A percentile compares a stretch with the other conserved stretches of the same genome.
phyloP scores from a whole-genome alignment of 2,329 filamentous ascomycete genomes.

The Pseudocercospora macadamiae region DNA sequence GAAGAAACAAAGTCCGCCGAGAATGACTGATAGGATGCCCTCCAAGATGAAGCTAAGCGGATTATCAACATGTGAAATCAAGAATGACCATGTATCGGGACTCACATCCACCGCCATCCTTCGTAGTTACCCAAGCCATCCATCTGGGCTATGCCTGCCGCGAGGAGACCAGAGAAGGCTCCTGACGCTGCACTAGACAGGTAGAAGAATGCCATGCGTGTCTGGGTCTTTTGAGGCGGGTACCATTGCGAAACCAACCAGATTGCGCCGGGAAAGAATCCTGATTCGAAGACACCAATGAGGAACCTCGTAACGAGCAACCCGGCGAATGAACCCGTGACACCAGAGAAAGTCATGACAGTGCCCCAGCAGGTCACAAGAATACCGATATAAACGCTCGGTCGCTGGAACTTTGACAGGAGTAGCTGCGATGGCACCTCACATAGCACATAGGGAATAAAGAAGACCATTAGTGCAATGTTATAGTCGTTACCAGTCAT shows the following conservation, averaged over 20 bases:
- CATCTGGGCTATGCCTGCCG: slow-evolving; percentile 39
- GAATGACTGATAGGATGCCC: slow-evolving; percentile 59
- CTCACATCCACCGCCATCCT: slow-evolving; percentile 50
- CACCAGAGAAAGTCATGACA: slow-evolving; percentile 48
- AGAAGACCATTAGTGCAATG: slow-evolving; percentile 57
- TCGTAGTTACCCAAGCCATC: slow-evolving; percentile 41
- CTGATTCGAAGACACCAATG: slow-evolving; percentile 71
- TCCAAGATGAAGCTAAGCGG: slow-evolving; percentile 46
- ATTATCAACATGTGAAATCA: neutral
- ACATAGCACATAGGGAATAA: slow-evolving; percentile 48
- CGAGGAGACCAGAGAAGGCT: slow-evolving; percentile 31
- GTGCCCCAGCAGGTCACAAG: slow-evolving; percentile 30
- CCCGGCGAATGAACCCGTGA: slow-evolving; percentile 72
- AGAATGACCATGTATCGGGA: slow-evolving; percentile 34
- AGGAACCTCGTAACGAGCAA: slow-evolving; percentile 81
- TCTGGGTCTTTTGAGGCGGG: slow-evolving; percentile 25
- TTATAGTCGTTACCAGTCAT: slow-evolving; percentile 53
- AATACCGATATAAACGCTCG: slow-evolving; percentile 33
- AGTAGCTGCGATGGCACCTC: slow-evolving; percentile 36
- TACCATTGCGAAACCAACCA: slow-evolving; percentile 32
- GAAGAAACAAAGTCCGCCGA: slow-evolving; percentile 56
- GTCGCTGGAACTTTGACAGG: slow-evolving; percentile 40
- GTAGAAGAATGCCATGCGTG: slow-evolving; percentile 29
- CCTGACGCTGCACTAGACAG: slow-evolving; percentile 25
- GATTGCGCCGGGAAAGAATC: slow-evolving; percentile 57